Evolutionary conservation across 495 filamentous ascomycete species (phyloP).

Genomic region (Amorphotheca resinae): DNA sequence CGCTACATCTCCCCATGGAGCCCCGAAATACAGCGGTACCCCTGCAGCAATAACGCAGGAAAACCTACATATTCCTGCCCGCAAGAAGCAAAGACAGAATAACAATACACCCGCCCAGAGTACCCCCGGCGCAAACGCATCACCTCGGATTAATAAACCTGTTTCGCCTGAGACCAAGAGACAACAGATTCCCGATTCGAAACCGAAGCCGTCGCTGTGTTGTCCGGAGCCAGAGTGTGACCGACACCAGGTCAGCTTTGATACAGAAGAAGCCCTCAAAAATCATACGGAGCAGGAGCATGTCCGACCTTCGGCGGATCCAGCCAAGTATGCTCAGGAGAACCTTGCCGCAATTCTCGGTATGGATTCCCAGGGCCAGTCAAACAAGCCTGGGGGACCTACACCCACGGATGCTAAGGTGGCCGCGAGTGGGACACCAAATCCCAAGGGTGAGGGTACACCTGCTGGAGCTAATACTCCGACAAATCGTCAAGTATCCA

Average conservation of each 20-base stretch:
- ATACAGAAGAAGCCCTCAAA: conserved; percentile 37
- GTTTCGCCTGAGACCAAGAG: conserved; percentile 32
- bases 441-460: conserved; percentile 22
- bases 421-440: conserved; percentile 34
- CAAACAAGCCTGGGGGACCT: conserved; percentile 15
- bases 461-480: conserved; percentile 24
- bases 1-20: conserved; percentile 52
- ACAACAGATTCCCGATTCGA: conserved; percentile 23
- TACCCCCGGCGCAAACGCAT: conserved; percentile 25
- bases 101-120: conserved; percentile 8
- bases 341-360: conserved; percentile 30
- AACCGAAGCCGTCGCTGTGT: conserved; percentile 20
- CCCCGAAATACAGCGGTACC: conserved; percentile 42
- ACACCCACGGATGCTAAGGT: neutral
- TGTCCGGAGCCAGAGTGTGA: conserved; percentile 20
- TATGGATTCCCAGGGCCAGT: conserved; percentile 34
- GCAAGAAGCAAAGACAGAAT: conserved; percentile 40
- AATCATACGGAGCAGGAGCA: conserved; percentile 43
- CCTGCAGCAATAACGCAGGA: conserved; percentile 30
- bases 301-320: conserved; percentile 37
- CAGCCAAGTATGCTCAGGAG: conserved; percentile 36
- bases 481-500: conserved; percentile 35
- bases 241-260: conserved; percentile 31
- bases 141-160: conserved; percentile 35
- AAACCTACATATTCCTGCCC: conserved; percentile 38